Evolutionary conservation across 306 rosid species (phyloP), one percentile per base, ranked within the genome.

Genomic region (Mimosa bimucronata): DNA sequence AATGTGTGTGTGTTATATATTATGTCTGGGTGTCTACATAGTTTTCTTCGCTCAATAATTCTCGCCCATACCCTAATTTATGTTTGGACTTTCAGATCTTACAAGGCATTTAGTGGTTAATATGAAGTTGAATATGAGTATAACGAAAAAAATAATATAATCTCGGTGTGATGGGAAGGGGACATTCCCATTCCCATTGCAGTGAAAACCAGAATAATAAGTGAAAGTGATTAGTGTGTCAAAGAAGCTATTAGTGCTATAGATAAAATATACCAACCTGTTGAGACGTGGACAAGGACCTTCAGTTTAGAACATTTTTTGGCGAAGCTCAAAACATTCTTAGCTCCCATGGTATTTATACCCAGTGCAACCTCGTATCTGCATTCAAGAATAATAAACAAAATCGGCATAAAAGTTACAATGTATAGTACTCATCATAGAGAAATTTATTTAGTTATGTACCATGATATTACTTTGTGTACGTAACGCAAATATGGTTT

Each of bases 231-330:
- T 14, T 18, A 19, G 31, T 26, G 31, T 21, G 16, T 21, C 61
- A 9, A 58, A 10, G 13, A 67, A 40, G 46, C 7, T 58, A 28
- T 26, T 13, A 14, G n/a, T 26, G 19, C 37, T 12, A 60, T 11
- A 6, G 67, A 28, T 18, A 10, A 60, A 12, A 14, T 4, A 48
- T 28, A 52, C 83, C 26, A 14, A 90, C 94, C 94, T 31, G 94
- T 90, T 61, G 94, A 90, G 12, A 90, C 87, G 70, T 90, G 92
- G 64, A 90, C 71, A 9, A 90, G 74, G 13, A 87, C 77, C 85
- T 87, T 44, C 14, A 88, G 34, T 42, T 61, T 80, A 13, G 66
- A 12, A 48, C 90, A 88, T 23, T 77, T 73, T 81, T 90, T 85
- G 28, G 92, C 90, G 67, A 90, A 90, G 73, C 66, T 83, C 71